A percentile compares a stretch with the other conserved stretches of the same genome.
These are phyloP conservation scores for Litsea cubeba DNA, from an alignment of 164 flowering plant genomes.

Conservation along the genomic window DNA sequence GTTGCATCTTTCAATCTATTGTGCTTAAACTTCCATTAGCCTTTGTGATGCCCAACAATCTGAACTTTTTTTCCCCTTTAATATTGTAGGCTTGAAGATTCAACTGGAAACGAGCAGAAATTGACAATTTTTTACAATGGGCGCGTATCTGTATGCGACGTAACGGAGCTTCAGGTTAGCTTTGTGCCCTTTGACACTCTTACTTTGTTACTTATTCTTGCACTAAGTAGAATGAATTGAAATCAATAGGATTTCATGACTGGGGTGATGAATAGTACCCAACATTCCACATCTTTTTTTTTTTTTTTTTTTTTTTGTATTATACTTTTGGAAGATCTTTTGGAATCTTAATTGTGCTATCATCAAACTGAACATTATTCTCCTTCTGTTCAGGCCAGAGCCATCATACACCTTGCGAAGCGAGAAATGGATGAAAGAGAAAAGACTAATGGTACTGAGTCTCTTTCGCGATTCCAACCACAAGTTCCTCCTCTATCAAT, in stretches of 20 bases:
- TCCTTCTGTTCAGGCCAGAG: slow-evolving; percentile 38
- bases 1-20: background rate
- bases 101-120: slow-evolving; percentile 13
- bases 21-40: background rate
- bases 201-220: background rate
- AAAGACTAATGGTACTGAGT: slow-evolving; percentile 5
- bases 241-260: too few species aligned
- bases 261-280: too few species aligned
- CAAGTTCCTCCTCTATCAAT: slow-evolving; percentile 31
- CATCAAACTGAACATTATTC: background rate
- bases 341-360: background rate
- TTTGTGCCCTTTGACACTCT: too few species aligned
- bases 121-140: slow-evolving; percentile 54
- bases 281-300: too few species aligned
- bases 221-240: background rate
- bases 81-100: background rate
- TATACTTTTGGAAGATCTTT: background rate
- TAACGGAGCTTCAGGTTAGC: slow-evolving; percentile 48
- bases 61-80: background rate
- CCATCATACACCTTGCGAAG: slow-evolving; percentile 35
- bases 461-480: background rate
- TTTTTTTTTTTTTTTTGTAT: too few species aligned
- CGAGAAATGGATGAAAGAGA: slow-evolving; percentile 19
- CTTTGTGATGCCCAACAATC: background rate
- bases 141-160: slow-evolving; percentile 34